phyloP scores from a whole-genome alignment of 805 yeast species.

The Starmerella gropengiesseri region DNA sequence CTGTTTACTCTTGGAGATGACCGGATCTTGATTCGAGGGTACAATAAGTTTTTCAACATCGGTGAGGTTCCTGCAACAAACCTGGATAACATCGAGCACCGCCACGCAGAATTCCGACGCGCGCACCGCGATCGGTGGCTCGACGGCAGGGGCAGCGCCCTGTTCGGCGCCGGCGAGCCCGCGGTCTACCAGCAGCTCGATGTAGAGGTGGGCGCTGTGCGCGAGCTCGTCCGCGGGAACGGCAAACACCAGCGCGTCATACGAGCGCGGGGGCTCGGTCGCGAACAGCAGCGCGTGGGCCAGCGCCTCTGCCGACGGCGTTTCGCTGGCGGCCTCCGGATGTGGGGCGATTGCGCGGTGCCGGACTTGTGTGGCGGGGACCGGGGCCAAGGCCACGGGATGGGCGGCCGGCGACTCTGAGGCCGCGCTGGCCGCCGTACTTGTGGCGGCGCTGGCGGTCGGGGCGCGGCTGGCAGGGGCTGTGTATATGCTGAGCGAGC shows the following conservation, averaged over 20 bases:
- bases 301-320: conserved; percentile 42
- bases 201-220: conserved; percentile 4
- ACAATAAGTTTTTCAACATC: no score
- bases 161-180: conserved; percentile 1
- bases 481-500: background rate
- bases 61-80: background rate
- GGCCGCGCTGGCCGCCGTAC: background rate
- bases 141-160: conserved; percentile 11
- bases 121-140: conserved; percentile 40
- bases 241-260: conserved; percentile 6
- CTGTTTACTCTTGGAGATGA: background rate
- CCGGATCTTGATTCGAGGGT: no score
- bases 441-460: background rate
- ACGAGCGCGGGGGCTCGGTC: background rate
- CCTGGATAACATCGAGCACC: conserved; percentile 33
- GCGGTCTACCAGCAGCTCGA: conserved; percentile 19
- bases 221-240: conserved; percentile 9
- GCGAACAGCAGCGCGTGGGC: conserved; percentile 59
- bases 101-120: conserved; percentile 44
- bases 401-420: background rate
- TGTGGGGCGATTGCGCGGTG: conserved; percentile 36
- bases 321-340: conserved; percentile 47
- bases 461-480: background rate
- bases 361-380: conserved; percentile 1
- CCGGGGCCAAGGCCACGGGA: background rate